Evolutionary conservation across 768 basidiomycete species (phyloP).

Genomic region (Trametes maxima): DNA sequence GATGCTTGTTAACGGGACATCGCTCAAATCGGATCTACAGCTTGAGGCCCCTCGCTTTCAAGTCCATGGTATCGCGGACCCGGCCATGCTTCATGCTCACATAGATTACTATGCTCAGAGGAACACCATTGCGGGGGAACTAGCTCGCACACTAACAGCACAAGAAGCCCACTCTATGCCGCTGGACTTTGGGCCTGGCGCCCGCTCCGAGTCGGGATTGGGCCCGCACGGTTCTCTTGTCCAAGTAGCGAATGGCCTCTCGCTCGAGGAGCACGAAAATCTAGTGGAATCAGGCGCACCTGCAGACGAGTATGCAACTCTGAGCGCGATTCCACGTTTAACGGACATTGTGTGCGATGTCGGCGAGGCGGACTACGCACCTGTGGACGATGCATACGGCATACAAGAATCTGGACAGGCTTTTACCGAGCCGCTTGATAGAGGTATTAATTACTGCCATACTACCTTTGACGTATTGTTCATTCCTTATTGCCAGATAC

Average conservation of each 20-base stretch:
- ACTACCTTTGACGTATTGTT: too few relatives aligned
- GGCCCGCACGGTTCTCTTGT: neutral
- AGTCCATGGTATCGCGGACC: neutral
- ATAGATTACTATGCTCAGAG: neutral
- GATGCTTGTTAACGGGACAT: neutral
- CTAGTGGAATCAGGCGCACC: neutral
- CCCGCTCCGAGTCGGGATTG: too few relatives aligned
- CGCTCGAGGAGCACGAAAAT: neutral
- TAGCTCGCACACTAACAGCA: neutral
- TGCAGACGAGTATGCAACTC: neutral
- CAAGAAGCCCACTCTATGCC: neutral
- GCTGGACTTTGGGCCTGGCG: too few relatives aligned
- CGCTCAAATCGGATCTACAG: neutral
- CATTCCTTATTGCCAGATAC: too few relatives aligned
- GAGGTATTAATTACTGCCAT: neutral
- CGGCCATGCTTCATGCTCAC: neutral
- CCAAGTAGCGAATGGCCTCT: neutral
- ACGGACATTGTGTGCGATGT: neutral
- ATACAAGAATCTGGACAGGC: neutral
- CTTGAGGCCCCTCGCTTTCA: neutral
- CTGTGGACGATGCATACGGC: neutral
- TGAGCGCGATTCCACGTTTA: neutral
- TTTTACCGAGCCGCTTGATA: neutral
- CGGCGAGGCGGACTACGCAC: neutral
- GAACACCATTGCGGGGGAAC: neutral